These are phyloP conservation scores for Cyclotella kingstonii DNA, from an alignment of 108 stramenopile genomes.

Conservation along the genomic window DNA sequence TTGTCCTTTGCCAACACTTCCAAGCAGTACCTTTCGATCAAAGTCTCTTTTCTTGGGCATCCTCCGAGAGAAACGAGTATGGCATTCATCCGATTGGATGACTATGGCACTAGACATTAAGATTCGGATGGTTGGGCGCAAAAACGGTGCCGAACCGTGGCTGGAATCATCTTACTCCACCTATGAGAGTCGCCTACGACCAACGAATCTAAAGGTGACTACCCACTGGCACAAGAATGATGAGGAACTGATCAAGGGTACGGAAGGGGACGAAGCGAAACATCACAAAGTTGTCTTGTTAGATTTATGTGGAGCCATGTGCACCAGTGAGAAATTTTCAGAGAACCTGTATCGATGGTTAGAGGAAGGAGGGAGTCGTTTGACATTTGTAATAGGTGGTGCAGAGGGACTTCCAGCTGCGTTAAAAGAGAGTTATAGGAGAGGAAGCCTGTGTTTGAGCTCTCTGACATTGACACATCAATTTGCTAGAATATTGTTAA, in stretches of 20 bases:
- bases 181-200: conserved; percentile 66
- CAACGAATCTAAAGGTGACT: conserved; percentile 60
- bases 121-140: conserved; percentile 81
- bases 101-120: conserved; percentile 69
- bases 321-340: conserved; percentile 74
- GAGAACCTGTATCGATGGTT: conserved; percentile 79
- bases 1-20: no score
- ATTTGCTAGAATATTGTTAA: conserved; percentile 81
- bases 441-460: conserved; percentile 62
- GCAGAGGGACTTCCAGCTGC: conserved; percentile 86
- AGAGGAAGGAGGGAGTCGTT: conserved; percentile 82
- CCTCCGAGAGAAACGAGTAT: neutral
- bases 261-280: conserved; percentile 53
- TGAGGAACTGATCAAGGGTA: conserved; percentile 71
- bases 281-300: conserved; percentile 67
- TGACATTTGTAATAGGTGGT: conserved; percentile 90
- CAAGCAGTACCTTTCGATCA: no score
- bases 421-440: conserved; percentile 37
- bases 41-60: neutral
- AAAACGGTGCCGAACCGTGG: conserved; percentile 69
- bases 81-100: neutral
- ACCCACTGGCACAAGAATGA: conserved; percentile 91
- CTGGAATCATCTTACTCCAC: conserved; percentile 69
- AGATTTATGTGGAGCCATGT: conserved; percentile 66
- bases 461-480: conserved; percentile 89